These are phyloP conservation scores for Chaetomidium leptoderma DNA, from an alignment of 495 filamentous ascomycete species.

Conservation along the genomic window DNA sequence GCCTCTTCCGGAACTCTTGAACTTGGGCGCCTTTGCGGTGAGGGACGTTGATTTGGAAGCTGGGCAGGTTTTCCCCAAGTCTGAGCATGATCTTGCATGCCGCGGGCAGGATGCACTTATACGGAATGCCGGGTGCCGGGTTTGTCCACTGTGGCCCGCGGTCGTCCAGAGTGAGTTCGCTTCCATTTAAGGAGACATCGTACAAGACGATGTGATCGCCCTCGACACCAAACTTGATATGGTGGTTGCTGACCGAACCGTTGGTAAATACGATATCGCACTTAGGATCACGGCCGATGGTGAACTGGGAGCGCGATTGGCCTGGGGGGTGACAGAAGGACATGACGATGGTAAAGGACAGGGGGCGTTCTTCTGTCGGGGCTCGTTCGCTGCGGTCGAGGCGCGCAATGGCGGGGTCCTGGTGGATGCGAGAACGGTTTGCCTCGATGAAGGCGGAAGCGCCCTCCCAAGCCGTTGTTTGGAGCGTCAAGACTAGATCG, in stretches of 20 bases:
- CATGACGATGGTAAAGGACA: not conserved
- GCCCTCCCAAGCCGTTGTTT: no score
- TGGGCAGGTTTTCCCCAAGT: no score
- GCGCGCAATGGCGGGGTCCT: no score
- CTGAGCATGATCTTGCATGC: not conserved
- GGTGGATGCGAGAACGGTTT: no score
- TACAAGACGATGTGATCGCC: conserved; percentile 3
- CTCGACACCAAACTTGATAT: not conserved
- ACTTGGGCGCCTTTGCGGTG: not conserved
- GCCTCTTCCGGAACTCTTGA: not conserved
- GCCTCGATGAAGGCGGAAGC: no score
- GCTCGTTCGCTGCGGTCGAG: no score
- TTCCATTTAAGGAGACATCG: not conserved
- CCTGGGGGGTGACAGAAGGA: not conserved
- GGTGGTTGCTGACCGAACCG: not conserved
- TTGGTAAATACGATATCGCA: not conserved
- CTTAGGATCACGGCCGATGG: not conserved
- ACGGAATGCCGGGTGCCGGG: not conserved
- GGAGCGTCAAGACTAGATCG: no score
- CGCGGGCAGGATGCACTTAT: conserved; percentile 2
- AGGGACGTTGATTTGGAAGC: not conserved
- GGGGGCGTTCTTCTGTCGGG: not conserved
- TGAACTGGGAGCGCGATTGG: not conserved
- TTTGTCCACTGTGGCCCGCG: not conserved
- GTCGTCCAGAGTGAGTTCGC: not conserved